These are phyloP conservation scores for Hypoxylon sp. DNA, from an alignment of 2,329 filamentous ascomycete genomes.

Conservation along the genomic window DNA sequence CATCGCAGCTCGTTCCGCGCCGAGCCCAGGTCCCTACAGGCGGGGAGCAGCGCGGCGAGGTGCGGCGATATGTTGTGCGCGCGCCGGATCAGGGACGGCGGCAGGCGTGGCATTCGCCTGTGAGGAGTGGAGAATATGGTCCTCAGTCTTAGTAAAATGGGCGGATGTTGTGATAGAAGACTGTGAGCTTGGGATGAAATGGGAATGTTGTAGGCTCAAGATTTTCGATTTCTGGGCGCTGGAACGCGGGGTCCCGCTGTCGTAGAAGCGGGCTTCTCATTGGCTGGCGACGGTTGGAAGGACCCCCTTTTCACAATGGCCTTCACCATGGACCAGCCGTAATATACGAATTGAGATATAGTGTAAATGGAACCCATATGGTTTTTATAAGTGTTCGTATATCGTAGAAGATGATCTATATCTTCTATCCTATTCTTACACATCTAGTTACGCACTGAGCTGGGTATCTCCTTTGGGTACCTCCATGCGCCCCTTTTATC, in stretches of 20 bases:
- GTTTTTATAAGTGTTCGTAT: no score
- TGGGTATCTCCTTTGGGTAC: slow-evolving; percentile 26
- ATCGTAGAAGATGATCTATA: not conserved
- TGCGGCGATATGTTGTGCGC: slow-evolving; percentile 67
- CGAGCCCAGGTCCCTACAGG: slow-evolving; percentile 72
- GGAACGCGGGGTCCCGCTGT: not conserved
- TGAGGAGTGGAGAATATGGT: not conserved
- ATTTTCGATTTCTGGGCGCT: not conserved
- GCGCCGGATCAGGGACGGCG: slow-evolving; percentile 67
- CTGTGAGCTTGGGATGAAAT: not conserved
- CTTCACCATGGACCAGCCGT: not conserved
- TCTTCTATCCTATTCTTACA: slow-evolving; percentile 6
- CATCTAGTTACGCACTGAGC: slow-evolving; percentile 24
- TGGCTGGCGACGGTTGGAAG: not conserved
- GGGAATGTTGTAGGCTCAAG: not conserved
- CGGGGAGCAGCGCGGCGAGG: slow-evolving; percentile 71
- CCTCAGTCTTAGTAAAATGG: not conserved
- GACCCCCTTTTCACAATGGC: not conserved
- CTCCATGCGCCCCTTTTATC: not conserved
- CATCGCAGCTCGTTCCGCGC: slow-evolving; percentile 79
- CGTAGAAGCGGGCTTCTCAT: not conserved
- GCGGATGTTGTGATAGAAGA: not conserved
- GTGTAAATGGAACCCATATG: not conserved
- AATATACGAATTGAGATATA: not conserved
- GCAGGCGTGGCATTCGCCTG: slow-evolving; percentile 70